These are phyloP conservation scores for Ustilago esculenta DNA, from an alignment of 1,284 basidiomycete species.

Conservation along the genomic window DNA sequence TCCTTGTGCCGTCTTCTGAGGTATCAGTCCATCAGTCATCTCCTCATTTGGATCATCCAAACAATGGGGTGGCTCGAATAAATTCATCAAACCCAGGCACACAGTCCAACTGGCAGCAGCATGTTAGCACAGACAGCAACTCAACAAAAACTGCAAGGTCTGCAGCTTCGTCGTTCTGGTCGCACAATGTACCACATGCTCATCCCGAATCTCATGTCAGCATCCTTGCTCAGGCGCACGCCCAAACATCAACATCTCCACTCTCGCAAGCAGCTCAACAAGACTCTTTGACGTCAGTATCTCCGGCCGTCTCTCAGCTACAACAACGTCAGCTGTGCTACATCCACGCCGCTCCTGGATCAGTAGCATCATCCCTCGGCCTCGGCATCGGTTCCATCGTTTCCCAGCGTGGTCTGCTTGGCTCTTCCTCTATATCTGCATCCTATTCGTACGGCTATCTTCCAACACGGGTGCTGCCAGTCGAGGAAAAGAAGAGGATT, in stretches of 20 bases:
- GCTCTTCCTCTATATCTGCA: not conserved
- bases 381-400: conserved; percentile 14
- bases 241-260: not conserved
- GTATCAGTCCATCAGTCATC: conserved; percentile 1
- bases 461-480: conserved; percentile 84
- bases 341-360: conserved; percentile 39
- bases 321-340: conserved; percentile 32
- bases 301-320: not conserved
- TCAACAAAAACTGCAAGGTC: conserved; percentile 6
- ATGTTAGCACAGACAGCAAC: conserved; percentile 28
- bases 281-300: not conserved
- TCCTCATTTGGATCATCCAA: not conserved
- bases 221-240: conserved; percentile 30
- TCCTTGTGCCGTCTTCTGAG: conserved; percentile 32
- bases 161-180: conserved; percentile 33
- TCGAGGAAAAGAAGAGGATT: conserved; percentile 82
- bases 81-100: not conserved
- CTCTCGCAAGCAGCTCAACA: not conserved
- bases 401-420: not conserved
- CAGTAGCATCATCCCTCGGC: conserved; percentile 8
- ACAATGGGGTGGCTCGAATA: not conserved
- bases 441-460: conserved; percentile 72
- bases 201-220: conserved; percentile 42
- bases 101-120: conserved; percentile 5
- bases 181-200: conserved; percentile 27